These are phyloP conservation scores for Pseudomonodictys pantanalensis DNA, from an alignment of 495 filamentous ascomycete species.

Conservation along the genomic window DNA sequence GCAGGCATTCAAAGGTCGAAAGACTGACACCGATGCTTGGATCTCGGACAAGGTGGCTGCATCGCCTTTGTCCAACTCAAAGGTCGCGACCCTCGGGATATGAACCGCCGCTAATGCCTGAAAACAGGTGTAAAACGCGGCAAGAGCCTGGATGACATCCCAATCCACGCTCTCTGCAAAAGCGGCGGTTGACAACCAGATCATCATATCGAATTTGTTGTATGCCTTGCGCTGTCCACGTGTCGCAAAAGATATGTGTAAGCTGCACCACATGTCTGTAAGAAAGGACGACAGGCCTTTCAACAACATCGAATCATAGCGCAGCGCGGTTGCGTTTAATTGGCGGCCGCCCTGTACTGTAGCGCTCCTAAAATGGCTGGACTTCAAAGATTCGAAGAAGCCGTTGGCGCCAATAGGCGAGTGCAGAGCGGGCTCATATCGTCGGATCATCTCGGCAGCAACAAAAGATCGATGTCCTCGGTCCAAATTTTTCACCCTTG, in stretches of 20 bases:
- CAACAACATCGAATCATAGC: conserved; percentile 10
- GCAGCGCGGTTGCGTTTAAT: neutral
- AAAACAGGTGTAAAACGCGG: conserved; percentile 9
- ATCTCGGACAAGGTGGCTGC: neutral
- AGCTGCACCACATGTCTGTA: neutral
- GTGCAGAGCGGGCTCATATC: neutral
- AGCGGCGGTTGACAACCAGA: conserved; percentile 31
- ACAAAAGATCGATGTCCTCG: conserved; percentile 5
- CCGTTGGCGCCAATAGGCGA: neutral
- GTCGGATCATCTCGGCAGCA: conserved; percentile 6
- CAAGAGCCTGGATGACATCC: conserved; percentile 21
- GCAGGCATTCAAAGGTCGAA: neutral
- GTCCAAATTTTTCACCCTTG: neutral
- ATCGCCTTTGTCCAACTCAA: neutral
- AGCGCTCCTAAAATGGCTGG: neutral
- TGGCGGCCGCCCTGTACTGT: neutral
- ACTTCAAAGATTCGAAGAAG: neutral
- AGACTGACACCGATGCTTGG: neutral
- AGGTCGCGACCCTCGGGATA: neutral
- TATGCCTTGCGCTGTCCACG: neutral
- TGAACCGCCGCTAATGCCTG: neutral
- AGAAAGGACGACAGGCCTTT: neutral
- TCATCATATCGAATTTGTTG: conserved; percentile 26
- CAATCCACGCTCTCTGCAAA: conserved; percentile 13
- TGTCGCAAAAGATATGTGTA: conserved; percentile 8